These are phyloP conservation scores for Phytophthora pini DNA, from an alignment of 352 stramenopile genomes.

Conservation along the genomic window DNA sequence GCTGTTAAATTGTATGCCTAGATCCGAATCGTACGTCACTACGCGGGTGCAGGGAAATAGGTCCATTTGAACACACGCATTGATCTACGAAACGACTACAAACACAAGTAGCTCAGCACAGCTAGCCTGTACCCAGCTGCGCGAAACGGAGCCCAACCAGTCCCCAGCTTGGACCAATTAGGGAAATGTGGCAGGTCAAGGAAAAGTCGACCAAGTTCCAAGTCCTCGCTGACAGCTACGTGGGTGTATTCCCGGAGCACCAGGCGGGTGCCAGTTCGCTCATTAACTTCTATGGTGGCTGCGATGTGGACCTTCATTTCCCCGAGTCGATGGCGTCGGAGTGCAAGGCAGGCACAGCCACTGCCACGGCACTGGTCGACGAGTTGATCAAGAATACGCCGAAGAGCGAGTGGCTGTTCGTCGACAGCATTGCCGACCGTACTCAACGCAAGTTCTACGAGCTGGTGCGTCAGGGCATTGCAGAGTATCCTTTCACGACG, in stretches of 20 bases:
- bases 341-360: slow-evolving; percentile 39
- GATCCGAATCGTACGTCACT: no score
- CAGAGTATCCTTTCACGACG: slow-evolving; percentile 46
- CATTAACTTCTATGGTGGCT: slow-evolving; percentile 53
- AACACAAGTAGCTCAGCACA: no score
- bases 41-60: no score
- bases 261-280: slow-evolving; percentile 30
- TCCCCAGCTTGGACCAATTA: no score
- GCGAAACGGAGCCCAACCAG: not conserved
- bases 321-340: slow-evolving; percentile 33
- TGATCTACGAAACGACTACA: not conserved
- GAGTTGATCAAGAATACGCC: slow-evolving; percentile 37
- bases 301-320: slow-evolving; percentile 25
- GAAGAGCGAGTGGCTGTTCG: slow-evolving; percentile 47
- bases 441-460: slow-evolving; percentile 60
- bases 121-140: not conserved
- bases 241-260: slow-evolving; percentile 54
- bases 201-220: slow-evolving; percentile 47
- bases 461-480: slow-evolving; percentile 41
- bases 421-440: slow-evolving; percentile 51
- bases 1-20: no score
- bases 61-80: slow-evolving; percentile 4
- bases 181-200: slow-evolving; percentile 50
- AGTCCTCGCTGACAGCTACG: slow-evolving; percentile 58
- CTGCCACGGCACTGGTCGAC: slow-evolving; percentile 35